A percentile compares a stretch with the other conserved stretches of the same genome.
Evolutionary conservation across 192 early-diverging fungal genomes (phyloP).

Genomic region (Backusella westeae): DNA sequence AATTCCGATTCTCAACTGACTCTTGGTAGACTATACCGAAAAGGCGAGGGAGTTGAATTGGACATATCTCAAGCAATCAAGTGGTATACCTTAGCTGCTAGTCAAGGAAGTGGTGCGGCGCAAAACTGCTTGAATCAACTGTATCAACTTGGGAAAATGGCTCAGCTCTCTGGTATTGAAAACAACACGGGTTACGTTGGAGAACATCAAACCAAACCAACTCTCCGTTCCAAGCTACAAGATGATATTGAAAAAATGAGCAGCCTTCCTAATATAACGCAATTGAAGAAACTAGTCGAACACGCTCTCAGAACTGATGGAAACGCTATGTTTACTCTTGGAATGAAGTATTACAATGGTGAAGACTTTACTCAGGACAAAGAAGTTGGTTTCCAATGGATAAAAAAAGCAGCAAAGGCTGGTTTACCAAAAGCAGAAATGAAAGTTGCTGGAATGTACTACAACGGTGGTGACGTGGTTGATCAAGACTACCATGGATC

Average conservation of each 20-base stretch:
- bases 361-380: neutral
- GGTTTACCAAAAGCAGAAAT: neutral
- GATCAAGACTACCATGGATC: neutral
- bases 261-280: neutral
- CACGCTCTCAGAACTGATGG: neutral
- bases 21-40: neutral
- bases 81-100: neutral
- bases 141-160: neutral
- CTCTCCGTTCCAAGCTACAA: neutral
- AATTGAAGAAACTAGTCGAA: neutral
- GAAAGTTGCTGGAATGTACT: neutral
- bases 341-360: neutral
- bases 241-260: neutral
- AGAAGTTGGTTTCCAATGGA: neutral
- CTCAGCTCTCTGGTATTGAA: too few species aligned
- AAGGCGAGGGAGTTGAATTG: fast-evolving
- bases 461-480: neutral
- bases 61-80: neutral
- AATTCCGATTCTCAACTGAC: neutral
- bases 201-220: neutral
- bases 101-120: neutral
- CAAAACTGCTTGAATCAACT: neutral
- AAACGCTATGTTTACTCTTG: neutral
- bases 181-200: neutral
- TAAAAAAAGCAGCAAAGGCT: neutral